phyloP scores from a whole-genome alignment of 306 rosid genomes.

The Lathyrus tuberosus region DNA sequence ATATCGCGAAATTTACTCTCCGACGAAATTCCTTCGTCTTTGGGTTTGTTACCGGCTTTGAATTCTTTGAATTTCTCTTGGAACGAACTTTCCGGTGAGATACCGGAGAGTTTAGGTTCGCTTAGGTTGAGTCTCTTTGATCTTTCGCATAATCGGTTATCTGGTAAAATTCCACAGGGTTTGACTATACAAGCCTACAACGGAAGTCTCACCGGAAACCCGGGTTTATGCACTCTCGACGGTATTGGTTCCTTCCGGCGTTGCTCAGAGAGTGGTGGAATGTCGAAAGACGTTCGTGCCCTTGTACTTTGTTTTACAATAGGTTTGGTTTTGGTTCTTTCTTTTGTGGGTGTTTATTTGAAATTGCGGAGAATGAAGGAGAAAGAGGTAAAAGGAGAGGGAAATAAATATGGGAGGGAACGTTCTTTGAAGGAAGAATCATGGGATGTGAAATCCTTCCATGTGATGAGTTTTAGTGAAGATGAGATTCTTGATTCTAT shows the following conservation, averaged over 20 bases:
- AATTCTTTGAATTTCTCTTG: slow-evolving; percentile 67
- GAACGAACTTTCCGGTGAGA: slow-evolving; percentile 68
- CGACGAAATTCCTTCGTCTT: slow-evolving; percentile 59
- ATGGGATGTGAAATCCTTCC: slow-evolving; percentile 91
- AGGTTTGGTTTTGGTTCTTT: slow-evolving; percentile 42
- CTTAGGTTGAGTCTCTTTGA: slow-evolving; percentile 72
- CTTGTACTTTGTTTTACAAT: slow-evolving; percentile 57
- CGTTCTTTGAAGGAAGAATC: slow-evolving; percentile 78
- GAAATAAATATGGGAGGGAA: slow-evolving; percentile 46
- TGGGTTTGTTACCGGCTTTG: slow-evolving; percentile 62
- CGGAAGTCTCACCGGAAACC: slow-evolving; percentile 75
- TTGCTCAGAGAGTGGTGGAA: slow-evolving; percentile 50
- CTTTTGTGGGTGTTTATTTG: slow-evolving; percentile 41
- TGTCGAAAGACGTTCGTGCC: slow-evolving; percentile 51
- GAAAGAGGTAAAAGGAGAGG: neutral
- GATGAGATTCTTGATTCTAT: slow-evolving; percentile 88
- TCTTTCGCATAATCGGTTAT: slow-evolving; percentile 60
- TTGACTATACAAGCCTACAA: slow-evolving; percentile 72
- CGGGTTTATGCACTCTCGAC: slow-evolving; percentile 59
- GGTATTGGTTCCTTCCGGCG: slow-evolving; percentile 46
- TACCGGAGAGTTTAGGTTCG: slow-evolving; percentile 58
- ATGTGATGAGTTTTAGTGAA: slow-evolving; percentile 72
- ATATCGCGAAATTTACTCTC: slow-evolving; percentile 59
- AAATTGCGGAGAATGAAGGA: slow-evolving; percentile 38
- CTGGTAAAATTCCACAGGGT: slow-evolving; percentile 64